Conservation (phyloP, 2,329 filamentous ascomycete species). For the Dactylellina sp. region DNA sequence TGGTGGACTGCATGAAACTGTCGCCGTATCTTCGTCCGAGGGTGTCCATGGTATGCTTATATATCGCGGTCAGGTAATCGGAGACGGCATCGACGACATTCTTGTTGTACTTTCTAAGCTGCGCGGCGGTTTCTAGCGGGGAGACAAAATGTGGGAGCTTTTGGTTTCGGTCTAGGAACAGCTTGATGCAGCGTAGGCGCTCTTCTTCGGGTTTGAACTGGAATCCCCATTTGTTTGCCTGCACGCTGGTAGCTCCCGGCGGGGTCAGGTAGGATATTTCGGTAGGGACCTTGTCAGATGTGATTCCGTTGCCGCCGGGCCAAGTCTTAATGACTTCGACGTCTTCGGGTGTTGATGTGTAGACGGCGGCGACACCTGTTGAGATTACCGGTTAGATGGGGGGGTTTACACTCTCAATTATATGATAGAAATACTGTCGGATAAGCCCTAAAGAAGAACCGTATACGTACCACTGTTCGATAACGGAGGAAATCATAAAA, state of each 20-base stretch:
- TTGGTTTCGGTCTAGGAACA: constrained; percentile 83
- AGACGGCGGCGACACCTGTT: constrained; percentile 75
- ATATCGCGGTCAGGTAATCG: constrained; percentile 81
- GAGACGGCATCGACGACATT: constrained; percentile 82
- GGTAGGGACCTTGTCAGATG: constrained; percentile 87
- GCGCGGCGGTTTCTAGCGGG: constrained; percentile 79
- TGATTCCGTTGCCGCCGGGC: constrained; percentile 85
- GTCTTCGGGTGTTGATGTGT: constrained; percentile 80
- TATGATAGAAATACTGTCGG: not conserved
- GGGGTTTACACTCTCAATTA: not conserved
- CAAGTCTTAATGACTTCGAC: constrained; percentile 86
- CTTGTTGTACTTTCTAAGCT: constrained; percentile 79
- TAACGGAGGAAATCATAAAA: constrained; percentile 8
- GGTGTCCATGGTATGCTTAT: constrained; percentile 82
- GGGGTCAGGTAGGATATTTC: constrained; percentile 72
- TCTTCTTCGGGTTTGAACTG: constrained; percentile 83
- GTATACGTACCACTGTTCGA: constrained; percentile 40
- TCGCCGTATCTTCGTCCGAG: constrained; percentile 79
- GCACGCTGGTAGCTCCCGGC: constrained; percentile 22
- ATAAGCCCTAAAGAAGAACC: constrained; percentile 10
- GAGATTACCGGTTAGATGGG: constrained; percentile 30
- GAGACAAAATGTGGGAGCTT: constrained; percentile 84
- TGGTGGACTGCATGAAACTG: constrained; percentile 80
- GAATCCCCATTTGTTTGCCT: constrained; percentile 78
- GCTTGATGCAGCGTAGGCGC: constrained; percentile 82